Conservation (phyloP, 1,139 yeast species). For the Debaryomycetaceae sp. region DNA sequence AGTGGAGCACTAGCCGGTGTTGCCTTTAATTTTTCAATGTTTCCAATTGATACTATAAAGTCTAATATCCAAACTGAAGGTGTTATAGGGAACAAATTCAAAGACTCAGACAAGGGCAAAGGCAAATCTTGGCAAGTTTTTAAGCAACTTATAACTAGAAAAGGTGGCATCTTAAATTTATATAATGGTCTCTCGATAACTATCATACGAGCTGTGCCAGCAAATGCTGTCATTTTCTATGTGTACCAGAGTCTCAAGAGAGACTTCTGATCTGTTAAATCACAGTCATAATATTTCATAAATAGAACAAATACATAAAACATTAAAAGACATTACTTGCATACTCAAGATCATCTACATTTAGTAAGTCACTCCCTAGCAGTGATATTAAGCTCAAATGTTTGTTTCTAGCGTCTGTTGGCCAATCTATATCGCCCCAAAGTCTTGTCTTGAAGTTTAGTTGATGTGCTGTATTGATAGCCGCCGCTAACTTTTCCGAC, state of each 20-base stretch:
- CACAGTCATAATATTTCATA: neutral
- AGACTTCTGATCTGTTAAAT: slow-evolving; percentile 15
- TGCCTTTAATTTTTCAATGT: slow-evolving; percentile 71
- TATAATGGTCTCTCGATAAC: slow-evolving; percentile 89
- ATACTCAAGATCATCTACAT: slow-evolving; percentile 33
- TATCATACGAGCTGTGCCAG: slow-evolving; percentile 76
- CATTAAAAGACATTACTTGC: slow-evolving; percentile 19
- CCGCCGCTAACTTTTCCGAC: slow-evolving; percentile 13
- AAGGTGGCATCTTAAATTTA: slow-evolving; percentile 62
- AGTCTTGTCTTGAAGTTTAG: slow-evolving; percentile 37
- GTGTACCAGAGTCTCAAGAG: slow-evolving; percentile 67
- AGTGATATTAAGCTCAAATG: slow-evolving; percentile 26
- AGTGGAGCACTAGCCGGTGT: slow-evolving; percentile 91
- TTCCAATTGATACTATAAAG: slow-evolving; percentile 90
- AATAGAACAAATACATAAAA: neutral
- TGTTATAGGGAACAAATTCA: slow-evolving; percentile 15
- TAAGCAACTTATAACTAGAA: slow-evolving; percentile 29
- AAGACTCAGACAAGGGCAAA: slow-evolving; percentile 2
- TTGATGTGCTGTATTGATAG: slow-evolving; percentile 31
- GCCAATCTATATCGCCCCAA: slow-evolving; percentile 47
- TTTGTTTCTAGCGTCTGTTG: slow-evolving; percentile 22
- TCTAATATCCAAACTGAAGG: slow-evolving; percentile 76
- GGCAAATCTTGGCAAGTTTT: slow-evolving; percentile 32
- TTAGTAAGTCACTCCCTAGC: slow-evolving; percentile 36
- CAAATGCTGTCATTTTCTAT: slow-evolving; percentile 83